Evolutionary conservation across 371 early-diverging fungal species (phyloP), one percentile per base, ranked within the genome.

Genomic region (Rhizomucor pusillus): DNA sequence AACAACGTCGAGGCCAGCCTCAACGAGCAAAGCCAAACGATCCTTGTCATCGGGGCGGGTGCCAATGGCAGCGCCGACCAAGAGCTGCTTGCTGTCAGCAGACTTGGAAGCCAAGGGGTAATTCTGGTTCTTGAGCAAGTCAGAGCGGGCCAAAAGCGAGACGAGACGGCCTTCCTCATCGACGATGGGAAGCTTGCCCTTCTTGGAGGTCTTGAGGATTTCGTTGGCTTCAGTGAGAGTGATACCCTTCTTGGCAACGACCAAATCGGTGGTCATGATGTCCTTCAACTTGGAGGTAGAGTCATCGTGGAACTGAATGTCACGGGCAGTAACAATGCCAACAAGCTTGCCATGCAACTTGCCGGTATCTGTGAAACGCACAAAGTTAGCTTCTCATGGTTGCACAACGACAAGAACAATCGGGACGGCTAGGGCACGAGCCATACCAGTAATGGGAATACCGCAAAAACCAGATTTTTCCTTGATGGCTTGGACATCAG

Each of bases 161-260:
- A 93, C 91, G 47, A 98, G 85, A 66, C 84, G 77, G 66, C 87
- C 89, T 9, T 87, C 54, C 19, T 70, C 70, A 67, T 98, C 89
- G 53, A 98, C 90, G 58, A 98, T 95, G 37, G 94, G 96, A 37
- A 97, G 86, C 82, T 97, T 97, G 64, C 96, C 98, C 81, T 96
- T 96, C 81, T 92, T 91, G 70, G 91, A 91, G 44, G 82, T 79
- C 55, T 85, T 75, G 54, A 97, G 80, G 62, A 96, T 93, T 33
- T 79, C 71, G 73, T 97, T 93, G 59, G 98, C 98, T 71, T 97
- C 90, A 39, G 72, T 67, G 36, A 95, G 82, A 3, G 94, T 93
- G 52, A 94, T 87, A 45, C 95, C 95, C 60, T 90, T 76, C 43
- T 83, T 68, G 50, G 94, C 98, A 24, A 86, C 82, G 55, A 93